Evolutionary conservation across 2,329 filamentous ascomycete species (phyloP), one percentile per base, ranked within the genome.

Genomic region (Daldinia sp.): DNA sequence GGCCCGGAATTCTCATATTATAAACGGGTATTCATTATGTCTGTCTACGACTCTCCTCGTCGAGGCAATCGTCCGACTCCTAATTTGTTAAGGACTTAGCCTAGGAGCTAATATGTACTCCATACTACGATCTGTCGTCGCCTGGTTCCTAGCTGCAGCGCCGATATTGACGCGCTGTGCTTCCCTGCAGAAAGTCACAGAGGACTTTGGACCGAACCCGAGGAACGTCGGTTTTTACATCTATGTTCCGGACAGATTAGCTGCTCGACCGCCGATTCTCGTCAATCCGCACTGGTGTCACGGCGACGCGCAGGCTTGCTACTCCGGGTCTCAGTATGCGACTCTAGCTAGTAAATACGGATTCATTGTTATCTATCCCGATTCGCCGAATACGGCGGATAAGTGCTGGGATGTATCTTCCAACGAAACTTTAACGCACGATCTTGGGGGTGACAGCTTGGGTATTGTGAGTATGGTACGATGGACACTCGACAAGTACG

Each of bases 321-420:
- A 82, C 73, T 72, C 71, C 3, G 79, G 78, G 29, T 83, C 82
- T 4, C 82, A 83, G 10, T 89, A 85, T 72, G 82, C 83, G 17
- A 76, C 77, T 1, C 76, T 86, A 9, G 83, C 86, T 4, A 81
- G 83, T 61, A 70, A 77, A 45, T 78, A 86, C 55, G 85, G 72
- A 27, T 74, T 74, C 62, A 69, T 74, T 43, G 69, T 71, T 25
- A 72, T 74, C 60, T 74, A 74, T 49, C 72, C 72, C 3, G 69
- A 74, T 43, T 71, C 70, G 49, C 73, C 76, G 15, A 77, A 76
- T 63, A 69, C 66, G n/a, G 75, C 71, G 11, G 78, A 79, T 66
- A 77, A 76, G 67, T 88, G 86, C 75, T 88, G 85, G 85, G 86
- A 88, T 60, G 83, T 87, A 1, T 83, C 83, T 4, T 85, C 81